Conservation (phyloP, 2,329 filamentous ascomycete species). For the Lasiodiplodia sp. region DNA sequence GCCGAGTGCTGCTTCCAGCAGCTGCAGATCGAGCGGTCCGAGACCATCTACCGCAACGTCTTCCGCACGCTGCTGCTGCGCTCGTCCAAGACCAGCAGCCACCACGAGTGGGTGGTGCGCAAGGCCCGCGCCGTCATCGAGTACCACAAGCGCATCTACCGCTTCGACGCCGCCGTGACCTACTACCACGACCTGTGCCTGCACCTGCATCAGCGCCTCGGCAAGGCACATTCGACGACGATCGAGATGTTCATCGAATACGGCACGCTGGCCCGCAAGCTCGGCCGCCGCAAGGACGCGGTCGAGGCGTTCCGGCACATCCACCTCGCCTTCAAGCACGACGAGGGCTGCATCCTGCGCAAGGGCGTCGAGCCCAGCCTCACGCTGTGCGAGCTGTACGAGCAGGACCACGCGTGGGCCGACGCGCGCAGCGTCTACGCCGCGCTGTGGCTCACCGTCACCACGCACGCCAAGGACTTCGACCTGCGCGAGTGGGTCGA, state of each 20-base stretch:
- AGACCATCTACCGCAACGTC: slow-evolving; percentile 40
- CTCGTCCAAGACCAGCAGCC: slow-evolving; percentile 30
- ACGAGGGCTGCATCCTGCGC: slow-evolving; percentile 39
- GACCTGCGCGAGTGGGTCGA: no score
- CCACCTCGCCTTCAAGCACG: slow-evolving; percentile 36
- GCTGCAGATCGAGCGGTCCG: slow-evolving; percentile 39
- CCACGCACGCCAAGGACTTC: no score
- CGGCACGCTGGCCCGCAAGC: no score
- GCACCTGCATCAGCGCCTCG: no score
- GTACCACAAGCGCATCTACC: slow-evolving; percentile 40
- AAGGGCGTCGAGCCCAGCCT: slow-evolving; percentile 57
- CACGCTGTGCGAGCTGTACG: slow-evolving; percentile 55
- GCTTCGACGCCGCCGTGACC: slow-evolving; percentile 39
- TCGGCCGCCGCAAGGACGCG: no score
- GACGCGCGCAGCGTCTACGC: no score
- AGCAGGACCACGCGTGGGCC: slow-evolving; percentile 54
- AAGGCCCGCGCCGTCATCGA: slow-evolving; percentile 38
- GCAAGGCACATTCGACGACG: no score
- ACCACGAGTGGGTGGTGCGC: slow-evolving; percentile 36
- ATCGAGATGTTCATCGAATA: no score
- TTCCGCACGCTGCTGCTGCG: slow-evolving; percentile 36
- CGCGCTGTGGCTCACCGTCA: no score
- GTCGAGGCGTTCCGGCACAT: slow-evolving; percentile 33
- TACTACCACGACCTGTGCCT: slow-evolving; percentile 39
- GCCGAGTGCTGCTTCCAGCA: slow-evolving; percentile 39